These are phyloP conservation scores for Acer campestre DNA, from an alignment of 345 rosid species.

Conservation along the genomic window DNA sequence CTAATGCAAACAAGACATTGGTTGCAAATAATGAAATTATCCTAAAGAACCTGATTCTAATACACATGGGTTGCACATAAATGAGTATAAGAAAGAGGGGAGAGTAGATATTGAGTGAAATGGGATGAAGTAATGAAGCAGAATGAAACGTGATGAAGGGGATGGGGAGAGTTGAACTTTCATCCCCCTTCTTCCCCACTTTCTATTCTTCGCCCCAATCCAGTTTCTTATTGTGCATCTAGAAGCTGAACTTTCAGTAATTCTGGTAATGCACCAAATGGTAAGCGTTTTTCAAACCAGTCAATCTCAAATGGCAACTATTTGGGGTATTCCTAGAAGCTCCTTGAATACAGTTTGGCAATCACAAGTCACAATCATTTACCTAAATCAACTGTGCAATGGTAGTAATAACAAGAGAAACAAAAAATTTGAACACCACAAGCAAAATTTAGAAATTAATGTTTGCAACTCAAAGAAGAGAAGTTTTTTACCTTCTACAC, in stretches of 20 bases:
- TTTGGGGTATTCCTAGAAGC: neutral
- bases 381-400: neutral
- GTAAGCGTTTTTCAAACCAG: neutral
- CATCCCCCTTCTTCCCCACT: neutral
- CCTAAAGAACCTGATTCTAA: neutral
- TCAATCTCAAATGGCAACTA: neutral
- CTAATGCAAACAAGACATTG: neutral
- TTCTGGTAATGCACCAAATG: neutral
- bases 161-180: neutral
- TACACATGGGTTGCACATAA: neutral
- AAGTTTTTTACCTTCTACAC: constrained; percentile 62
- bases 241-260: neutral
- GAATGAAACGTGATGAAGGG: neutral
- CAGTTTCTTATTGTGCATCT: neutral
- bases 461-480: constrained; percentile 10
- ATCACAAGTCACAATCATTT: neutral
- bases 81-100: neutral
- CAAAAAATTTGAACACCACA: no score
- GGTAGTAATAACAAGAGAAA: no score
- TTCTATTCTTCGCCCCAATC: no score
- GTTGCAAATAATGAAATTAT: neutral
- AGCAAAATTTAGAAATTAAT: no score
- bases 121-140: neutral
- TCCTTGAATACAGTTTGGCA: neutral
- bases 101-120: neutral